Evolutionary conservation across 768 basidiomycete species (phyloP).

Genomic region (Amanita molliuscula): DNA sequence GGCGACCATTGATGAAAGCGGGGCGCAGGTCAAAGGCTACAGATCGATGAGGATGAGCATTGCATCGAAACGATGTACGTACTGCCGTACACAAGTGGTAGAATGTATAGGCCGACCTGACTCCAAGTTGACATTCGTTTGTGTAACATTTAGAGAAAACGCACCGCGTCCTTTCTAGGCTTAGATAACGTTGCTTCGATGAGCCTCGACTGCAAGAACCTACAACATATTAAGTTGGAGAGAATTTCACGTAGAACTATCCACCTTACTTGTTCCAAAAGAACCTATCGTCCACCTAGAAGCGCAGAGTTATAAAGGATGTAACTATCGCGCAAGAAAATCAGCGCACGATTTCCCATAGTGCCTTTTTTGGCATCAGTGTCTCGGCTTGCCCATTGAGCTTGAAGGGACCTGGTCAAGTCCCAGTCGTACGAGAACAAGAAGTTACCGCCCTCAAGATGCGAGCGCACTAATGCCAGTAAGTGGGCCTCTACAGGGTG

Average conservation of each 20-base stretch:
- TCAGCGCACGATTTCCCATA: constrained; percentile 71
- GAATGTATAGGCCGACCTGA: constrained; percentile 80
- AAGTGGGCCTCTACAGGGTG: constrained; percentile 86
- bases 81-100: constrained; percentile 95
- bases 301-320: constrained; percentile 2
- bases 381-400: constrained; percentile 56
- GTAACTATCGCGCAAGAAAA: neutral
- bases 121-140: constrained; percentile 8
- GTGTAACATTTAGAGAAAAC: constrained; percentile 13
- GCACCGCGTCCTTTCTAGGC: constrained; percentile 51
- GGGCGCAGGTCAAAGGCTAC: constrained; percentile 82
- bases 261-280: constrained; percentile 87
- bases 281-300: constrained; percentile 87
- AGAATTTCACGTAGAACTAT: constrained; percentile 51
- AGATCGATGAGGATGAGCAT: constrained; percentile 3
- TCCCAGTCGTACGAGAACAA: constrained; percentile 90
- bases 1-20: constrained; percentile 63
- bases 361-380: constrained; percentile 39
- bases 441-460: constrained; percentile 71
- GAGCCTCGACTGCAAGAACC: constrained; percentile 27
- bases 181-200: constrained; percentile 31
- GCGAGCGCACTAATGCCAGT: constrained; percentile 76
- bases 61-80: constrained; percentile 22
- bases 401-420: constrained; percentile 78
- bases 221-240: constrained; percentile 26